Conservation (phyloP, 1,284 basidiomycete species). For the Volvariella volvacea region DNA sequence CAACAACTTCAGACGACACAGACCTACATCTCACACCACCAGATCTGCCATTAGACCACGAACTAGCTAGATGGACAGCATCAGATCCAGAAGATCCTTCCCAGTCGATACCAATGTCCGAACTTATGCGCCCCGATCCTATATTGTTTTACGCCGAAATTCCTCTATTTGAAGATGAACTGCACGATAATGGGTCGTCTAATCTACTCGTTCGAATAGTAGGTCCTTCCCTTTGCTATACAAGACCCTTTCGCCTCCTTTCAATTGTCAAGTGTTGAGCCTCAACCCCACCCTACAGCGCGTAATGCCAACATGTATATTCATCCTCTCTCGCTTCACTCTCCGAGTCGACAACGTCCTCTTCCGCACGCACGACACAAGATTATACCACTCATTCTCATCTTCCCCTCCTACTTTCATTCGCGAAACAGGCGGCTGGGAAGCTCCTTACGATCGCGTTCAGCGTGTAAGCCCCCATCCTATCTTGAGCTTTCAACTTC, state of each 20-base stretch:
- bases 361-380: slow-evolving; percentile 87
- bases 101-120: slow-evolving; percentile 73
- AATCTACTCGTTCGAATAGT: slow-evolving; percentile 81
- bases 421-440: slow-evolving; percentile 84
- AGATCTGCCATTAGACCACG: slow-evolving; percentile 14
- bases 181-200: slow-evolving; percentile 91
- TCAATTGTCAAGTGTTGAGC: background rate
- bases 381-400: slow-evolving; percentile 82
- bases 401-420: slow-evolving; percentile 59
- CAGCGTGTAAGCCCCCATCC: slow-evolving; percentile 47
- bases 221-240: slow-evolving; percentile 24
- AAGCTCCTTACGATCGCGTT: slow-evolving; percentile 81
- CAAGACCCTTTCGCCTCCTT: background rate
- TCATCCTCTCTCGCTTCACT: slow-evolving; percentile 89
- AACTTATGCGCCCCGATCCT: slow-evolving; percentile 86
- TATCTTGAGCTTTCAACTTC: slow-evolving; percentile 3
- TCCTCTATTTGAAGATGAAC: slow-evolving; percentile 87
- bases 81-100: slow-evolving; percentile 45
- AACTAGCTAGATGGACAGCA: slow-evolving; percentile 32
- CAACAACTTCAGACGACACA: slow-evolving; percentile 11
- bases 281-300: slow-evolving; percentile 45
- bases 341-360: slow-evolving; percentile 93
- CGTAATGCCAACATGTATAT: slow-evolving; percentile 96
- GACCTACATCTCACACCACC: slow-evolving; percentile 12
- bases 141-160: slow-evolving; percentile 95